Conservation (phyloP, 2,329 filamentous ascomycete genomes). For the Phialophora chinensis region DNA sequence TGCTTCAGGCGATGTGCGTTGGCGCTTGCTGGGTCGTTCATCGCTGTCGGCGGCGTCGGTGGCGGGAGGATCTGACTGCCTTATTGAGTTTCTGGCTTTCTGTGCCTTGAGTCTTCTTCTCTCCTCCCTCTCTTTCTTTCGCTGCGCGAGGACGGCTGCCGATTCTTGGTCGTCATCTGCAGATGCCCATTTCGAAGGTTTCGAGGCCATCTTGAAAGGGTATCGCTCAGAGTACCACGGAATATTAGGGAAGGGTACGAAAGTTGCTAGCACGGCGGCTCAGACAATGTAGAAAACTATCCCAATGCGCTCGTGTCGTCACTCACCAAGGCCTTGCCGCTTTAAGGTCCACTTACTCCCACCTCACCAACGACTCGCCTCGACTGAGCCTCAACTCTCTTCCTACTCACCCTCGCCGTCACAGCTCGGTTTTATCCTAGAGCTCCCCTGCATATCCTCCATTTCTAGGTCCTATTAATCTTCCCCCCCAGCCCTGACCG, state of each 20-base stretch:
- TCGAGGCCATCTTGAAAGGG: constrained; percentile 14
- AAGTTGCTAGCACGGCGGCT: not conserved
- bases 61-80: constrained; percentile 45
- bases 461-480: no score
- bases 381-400: not conserved
- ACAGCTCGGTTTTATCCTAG: not conserved
- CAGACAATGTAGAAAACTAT: not conserved
- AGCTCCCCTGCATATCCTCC: no score
- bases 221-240: not conserved
- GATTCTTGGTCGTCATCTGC: constrained; percentile 73
- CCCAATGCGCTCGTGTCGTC: not conserved
- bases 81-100: constrained; percentile 68
- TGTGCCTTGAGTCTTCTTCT: constrained; percentile 84
- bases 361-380: no score
- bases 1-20: constrained; percentile 65
- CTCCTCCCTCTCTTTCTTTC: constrained; percentile 83
- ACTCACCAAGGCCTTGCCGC: not conserved
- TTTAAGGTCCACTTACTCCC: not conserved
- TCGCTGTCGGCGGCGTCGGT: constrained; percentile 39
- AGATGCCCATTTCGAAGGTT: constrained; percentile 80
- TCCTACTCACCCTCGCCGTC: not conserved
- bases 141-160: constrained; percentile 68
- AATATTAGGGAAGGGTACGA: not conserved
- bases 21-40: constrained; percentile 61
- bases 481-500: no score